Percentiles rank a stretch among this genome's conserved stretches.
phyloP scores from a whole-genome alignment of 495 filamentous ascomycete species.

The Daldinia childiae region DNA sequence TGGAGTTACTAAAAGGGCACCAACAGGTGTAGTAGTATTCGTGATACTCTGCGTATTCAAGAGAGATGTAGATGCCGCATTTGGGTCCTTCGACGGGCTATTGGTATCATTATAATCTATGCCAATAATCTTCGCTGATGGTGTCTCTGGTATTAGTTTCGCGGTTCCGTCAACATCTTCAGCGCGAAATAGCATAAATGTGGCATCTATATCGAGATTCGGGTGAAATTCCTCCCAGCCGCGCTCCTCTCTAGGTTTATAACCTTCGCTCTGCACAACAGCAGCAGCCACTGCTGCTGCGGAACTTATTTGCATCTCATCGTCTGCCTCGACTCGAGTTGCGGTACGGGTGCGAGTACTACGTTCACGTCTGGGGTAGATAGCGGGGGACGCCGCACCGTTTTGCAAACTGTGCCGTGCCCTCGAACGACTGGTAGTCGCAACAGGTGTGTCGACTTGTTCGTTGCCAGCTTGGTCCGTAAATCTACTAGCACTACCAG shows the following conservation, averaged over 20 bases:
- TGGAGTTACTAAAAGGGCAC: slow-evolving; percentile 50
- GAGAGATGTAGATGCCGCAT: slow-evolving; percentile 42
- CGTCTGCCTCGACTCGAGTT: slow-evolving; percentile 54
- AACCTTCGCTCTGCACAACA: slow-evolving; percentile 88
- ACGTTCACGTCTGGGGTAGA: slow-evolving; percentile 60
- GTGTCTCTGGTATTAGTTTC: slow-evolving; percentile 56
- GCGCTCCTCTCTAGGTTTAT: slow-evolving; percentile 95
- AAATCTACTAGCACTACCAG: slow-evolving; percentile 81
- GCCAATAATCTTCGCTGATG: slow-evolving; percentile 42
- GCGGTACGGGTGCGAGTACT: slow-evolving; percentile 63
- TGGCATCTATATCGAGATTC: slow-evolving; percentile 85
- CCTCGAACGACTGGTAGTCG: slow-evolving; percentile 50
- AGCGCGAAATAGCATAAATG: slow-evolving; percentile 78
- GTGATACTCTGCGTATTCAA: slow-evolving; percentile 41
- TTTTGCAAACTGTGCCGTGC: slow-evolving; percentile 46
- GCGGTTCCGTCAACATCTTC: slow-evolving; percentile 82
- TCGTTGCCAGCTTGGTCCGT: slow-evolving; percentile 70
- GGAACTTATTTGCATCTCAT: slow-evolving; percentile 72
- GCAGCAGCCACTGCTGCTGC: slow-evolving; percentile 86
- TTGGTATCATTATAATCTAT: slow-evolving; percentile 47
- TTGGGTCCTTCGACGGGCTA: slow-evolving; percentile 53
- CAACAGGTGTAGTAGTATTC: slow-evolving; percentile 30
- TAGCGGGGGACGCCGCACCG: slow-evolving; percentile 51
- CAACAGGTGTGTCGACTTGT: slow-evolving; percentile 51
- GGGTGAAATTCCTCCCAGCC: slow-evolving; percentile 98